Evolutionary conservation across 2,329 filamentous ascomycete genomes (phyloP), one percentile per base, ranked within the genome.

Genomic region (Neofusicoccum umdonicola): DNA sequence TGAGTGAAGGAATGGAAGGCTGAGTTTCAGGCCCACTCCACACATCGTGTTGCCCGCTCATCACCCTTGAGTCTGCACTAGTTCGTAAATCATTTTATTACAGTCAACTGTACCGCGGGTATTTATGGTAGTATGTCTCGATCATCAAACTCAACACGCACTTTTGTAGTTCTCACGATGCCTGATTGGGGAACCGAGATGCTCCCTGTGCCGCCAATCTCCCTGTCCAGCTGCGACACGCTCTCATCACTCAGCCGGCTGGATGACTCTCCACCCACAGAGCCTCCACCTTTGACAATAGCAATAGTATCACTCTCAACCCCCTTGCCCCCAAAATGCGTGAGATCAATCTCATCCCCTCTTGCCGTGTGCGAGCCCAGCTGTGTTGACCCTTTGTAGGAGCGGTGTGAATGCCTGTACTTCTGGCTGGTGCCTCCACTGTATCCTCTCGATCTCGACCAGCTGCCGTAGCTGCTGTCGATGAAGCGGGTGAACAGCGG

Each of bases 401-500:
- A 45, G 15, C 15, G 15, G 44, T 44, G 50, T 17, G 13, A 35
- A 17, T 41, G 50, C 9, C 35, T 34, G 13, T 13, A 35, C 37
- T 34, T 17, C 11, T 22, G 34, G 1, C 19, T 19, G 19, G 4
- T 5, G 58, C 22, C 37, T 39, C 45, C 44, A 17, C 39, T 34
- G 45, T 48, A 48, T 48, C 45, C 45, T 9, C 13, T 27, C 45
- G 45, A 27, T 13, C 17, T 41, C 1, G 68, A 69, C 3, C 71
- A 70, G 42, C 67, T 67, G 1, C 73, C 71, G 64, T 74, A 71
- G 11, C 71, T 73, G 15, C 70, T 71, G 12, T 76, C 73, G 42
- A 80, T 73, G 9, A 77, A 68, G 31, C 66, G 70, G 15, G 72
- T 70, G 71, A 81, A 78, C 15, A 82, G 71, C 1, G 80, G 79